Conservation (phyloP, 1,139 yeast species). For the Wickerhamomyces sp. region DNA sequence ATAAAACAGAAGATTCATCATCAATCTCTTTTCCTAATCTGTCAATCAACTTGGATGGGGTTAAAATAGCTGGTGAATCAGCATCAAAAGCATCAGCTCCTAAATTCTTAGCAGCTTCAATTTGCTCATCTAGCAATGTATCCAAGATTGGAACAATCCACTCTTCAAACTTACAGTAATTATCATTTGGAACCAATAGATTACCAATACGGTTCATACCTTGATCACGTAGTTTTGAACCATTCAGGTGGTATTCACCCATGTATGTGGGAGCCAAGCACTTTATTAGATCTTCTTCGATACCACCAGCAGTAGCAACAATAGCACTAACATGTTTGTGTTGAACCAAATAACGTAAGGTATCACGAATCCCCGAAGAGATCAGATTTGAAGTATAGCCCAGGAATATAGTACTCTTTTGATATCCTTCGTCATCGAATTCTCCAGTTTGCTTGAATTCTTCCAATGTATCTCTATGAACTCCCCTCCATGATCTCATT, state of each 20-base stretch:
- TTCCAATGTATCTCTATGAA: conserved; percentile 54
- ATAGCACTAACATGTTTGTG: conserved; percentile 92
- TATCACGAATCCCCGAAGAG: conserved; percentile 90
- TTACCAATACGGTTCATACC: conserved; percentile 98
- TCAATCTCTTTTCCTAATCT: conserved; percentile 93
- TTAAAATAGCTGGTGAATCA: conserved; percentile 66
- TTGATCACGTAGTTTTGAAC: conserved; percentile 78
- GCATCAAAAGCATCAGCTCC: conserved; percentile 52
- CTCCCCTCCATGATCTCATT: conserved; percentile 92
- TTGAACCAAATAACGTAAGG: conserved; percentile 82
- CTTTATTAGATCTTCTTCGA: conserved; percentile 94
- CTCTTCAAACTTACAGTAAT: conserved; percentile 94
- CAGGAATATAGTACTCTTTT: conserved; percentile 84
- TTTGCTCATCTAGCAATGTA: conserved; percentile 84
- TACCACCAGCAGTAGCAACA: conserved; percentile 96
- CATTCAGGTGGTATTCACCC: conserved; percentile 84
- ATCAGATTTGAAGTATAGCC: conserved; percentile 97
- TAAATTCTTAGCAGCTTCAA: conserved; percentile 48
- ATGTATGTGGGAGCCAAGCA: conserved; percentile 93
- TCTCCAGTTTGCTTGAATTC: conserved; percentile 71
- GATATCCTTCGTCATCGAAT: conserved; percentile 76
- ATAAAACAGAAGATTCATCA: conserved; percentile 88
- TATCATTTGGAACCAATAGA: conserved; percentile 93
- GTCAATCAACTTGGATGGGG: conserved; percentile 89
- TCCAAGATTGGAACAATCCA: conserved; percentile 96